Base-by-base conservation (phyloP, 805 yeast species). In the Spathaspora hagerdaliae region DNA sequence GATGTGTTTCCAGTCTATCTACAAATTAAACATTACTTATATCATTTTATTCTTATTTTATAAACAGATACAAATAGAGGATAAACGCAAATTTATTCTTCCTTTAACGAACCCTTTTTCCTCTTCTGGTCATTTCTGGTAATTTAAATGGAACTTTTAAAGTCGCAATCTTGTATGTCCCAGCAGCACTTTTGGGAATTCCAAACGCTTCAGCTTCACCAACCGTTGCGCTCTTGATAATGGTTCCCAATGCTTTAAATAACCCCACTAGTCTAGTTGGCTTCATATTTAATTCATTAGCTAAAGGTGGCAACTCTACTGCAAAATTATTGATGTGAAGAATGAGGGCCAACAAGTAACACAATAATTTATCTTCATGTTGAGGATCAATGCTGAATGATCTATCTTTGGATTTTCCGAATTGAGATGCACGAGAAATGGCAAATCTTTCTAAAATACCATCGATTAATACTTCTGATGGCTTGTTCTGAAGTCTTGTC, bases 121-220 rank as follows among this genome's bases (percentile, higher is more conserved):
- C 82, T 58, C 87, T 75, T 71, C 83, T 81, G 9, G 83, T 77
- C 76, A 87, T 75, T 55, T 86, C 92, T 7, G 99, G 99, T 42
- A 88, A 72, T 61, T 81, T 83, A 69, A 94, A 86, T 35, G 99
- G 99, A 31, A 90, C 96, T 62, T 79, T 83, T 64, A 94, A 76
- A 13, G 79, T 67, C 2, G 97, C 98, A 53, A 92, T 73, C 65
- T 89, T 88, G 66, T 85, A 84, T 34, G 81, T 74, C 8, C 79
- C 63, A 11, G 83, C 83, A 44, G 75, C 69, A 43, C 75, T 65
- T 64, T 78, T 83, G 41, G 85, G 79, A 48, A 85, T 74, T 29
- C 85, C 85, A 52, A 82, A 76, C 3, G 85, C 85, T 56, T 83
- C 89, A 33, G 88, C 88, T 65, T 84, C 85, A n/a, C 83, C 76